Percentiles rank a stretch among this genome's conserved stretches.
Evolutionary conservation across 768 basidiomycete species (phyloP).

Genomic region (Epithele typhae): DNA sequence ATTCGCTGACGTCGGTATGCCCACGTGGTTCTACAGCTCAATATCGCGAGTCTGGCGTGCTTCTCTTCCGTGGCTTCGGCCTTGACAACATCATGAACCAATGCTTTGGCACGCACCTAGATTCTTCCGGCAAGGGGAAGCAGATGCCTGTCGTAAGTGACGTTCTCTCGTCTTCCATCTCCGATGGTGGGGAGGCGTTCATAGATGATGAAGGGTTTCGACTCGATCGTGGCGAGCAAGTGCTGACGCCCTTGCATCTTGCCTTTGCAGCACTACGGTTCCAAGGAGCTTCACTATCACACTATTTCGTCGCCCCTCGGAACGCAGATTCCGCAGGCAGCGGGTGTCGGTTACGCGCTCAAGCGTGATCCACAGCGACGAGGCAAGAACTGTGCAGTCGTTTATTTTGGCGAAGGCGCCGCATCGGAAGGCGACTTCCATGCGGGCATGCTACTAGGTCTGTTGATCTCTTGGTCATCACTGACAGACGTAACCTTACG

Average conservation of each 20-base stretch:
- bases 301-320: slow-evolving; percentile 92
- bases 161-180: neutral
- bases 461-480: slow-evolving; percentile 3
- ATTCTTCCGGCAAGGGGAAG: slow-evolving; percentile 75
- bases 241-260: neutral
- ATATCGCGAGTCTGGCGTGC: slow-evolving; percentile 90
- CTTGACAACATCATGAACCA: slow-evolving; percentile 85
- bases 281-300: slow-evolving; percentile 80
- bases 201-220: too few relatives aligned
- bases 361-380: slow-evolving; percentile 69
- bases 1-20: neutral
- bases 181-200: neutral
- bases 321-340: slow-evolving; percentile 93
- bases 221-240: too few relatives aligned
- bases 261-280: slow-evolving; percentile 71
- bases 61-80: slow-evolving; percentile 83
- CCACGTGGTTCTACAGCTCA: too few relatives aligned
- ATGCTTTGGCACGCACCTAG: slow-evolving; percentile 84
- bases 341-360: slow-evolving; percentile 88
- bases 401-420: slow-evolving; percentile 92
- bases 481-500: too few relatives aligned
- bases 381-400: slow-evolving; percentile 73
- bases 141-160: slow-evolving; percentile 87
- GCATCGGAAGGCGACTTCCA: slow-evolving; percentile 96
- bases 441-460: slow-evolving; percentile 70